These are phyloP conservation scores for Coprinopsis sp. DNA, from an alignment of 768 basidiomycete genomes.

Conservation along the genomic window DNA sequence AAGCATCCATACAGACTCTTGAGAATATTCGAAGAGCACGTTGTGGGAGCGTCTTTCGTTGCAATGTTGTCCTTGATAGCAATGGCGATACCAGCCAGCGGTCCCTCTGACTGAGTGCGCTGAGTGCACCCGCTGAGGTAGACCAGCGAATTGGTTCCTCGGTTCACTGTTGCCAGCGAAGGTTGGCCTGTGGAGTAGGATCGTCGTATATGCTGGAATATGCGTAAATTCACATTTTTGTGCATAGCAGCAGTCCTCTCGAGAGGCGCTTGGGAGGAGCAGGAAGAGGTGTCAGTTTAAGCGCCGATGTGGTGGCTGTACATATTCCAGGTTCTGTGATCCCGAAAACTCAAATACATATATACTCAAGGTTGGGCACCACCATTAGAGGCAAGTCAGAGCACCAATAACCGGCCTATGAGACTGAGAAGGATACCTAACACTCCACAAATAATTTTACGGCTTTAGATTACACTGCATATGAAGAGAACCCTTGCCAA, in stretches of 20 bases:
- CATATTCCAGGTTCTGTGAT: too few relatives aligned
- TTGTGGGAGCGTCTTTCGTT: slow-evolving; percentile 54
- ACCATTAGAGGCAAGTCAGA: too few relatives aligned
- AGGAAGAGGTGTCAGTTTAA: too few relatives aligned
- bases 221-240: not conserved
- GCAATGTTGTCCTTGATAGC: slow-evolving; percentile 90
- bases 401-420: too few relatives aligned
- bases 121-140: slow-evolving; percentile 17
- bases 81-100: slow-evolving; percentile 44
- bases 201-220: not conserved
- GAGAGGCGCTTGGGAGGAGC: too few relatives aligned
- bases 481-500: too few relatives aligned
- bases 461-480: too few relatives aligned
- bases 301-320: too few relatives aligned
- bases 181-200: slow-evolving; percentile 22
- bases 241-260: slow-evolving; percentile 2
- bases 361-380: too few relatives aligned
- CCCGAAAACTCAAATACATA: too few relatives aligned
- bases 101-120: slow-evolving; percentile 9
- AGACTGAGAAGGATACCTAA: too few relatives aligned
- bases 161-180: slow-evolving; percentile 27
- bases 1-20: slow-evolving; percentile 41
- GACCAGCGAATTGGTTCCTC: slow-evolving; percentile 54
- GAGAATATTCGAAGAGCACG: slow-evolving; percentile 78
- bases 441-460: too few relatives aligned